Percentiles rank a stretch among this genome's conserved stretches.
These are phyloP conservation scores for Taphrina deformans DNA, from an alignment of 1,139 yeast species.

Conservation along the genomic window DNA sequence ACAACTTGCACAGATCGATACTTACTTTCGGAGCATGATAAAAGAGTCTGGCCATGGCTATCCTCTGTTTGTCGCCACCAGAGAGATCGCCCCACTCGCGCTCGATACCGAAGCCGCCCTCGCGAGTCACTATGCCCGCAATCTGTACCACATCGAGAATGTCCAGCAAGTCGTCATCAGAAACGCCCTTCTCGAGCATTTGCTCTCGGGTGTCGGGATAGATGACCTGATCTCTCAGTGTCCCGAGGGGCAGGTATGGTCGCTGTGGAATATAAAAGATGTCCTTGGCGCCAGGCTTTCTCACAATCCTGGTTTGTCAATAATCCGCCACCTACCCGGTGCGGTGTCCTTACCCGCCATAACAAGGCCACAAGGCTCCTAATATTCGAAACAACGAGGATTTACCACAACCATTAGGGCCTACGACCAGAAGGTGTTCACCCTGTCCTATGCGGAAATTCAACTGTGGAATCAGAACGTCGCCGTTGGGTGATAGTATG, in stretches of 20 bases:
- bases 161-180: constrained; percentile 63
- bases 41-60: constrained; percentile 8
- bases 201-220: constrained; percentile 75
- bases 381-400: constrained; percentile 85
- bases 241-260: constrained; percentile 75
- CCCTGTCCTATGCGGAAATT: constrained; percentile 75
- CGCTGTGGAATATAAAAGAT: constrained; percentile 91
- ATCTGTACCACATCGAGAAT: constrained; percentile 54
- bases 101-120: constrained; percentile 62
- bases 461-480: constrained; percentile 65
- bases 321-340: neutral
- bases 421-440: constrained; percentile 82
- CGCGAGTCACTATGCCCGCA: constrained; percentile 47
- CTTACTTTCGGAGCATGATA: constrained; percentile 10
- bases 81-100: constrained; percentile 88
- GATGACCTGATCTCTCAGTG: constrained; percentile 73
- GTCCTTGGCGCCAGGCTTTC: constrained; percentile 65
- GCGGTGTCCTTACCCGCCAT: constrained; percentile 35
- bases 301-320: constrained; percentile 53
- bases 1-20: no score
- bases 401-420: constrained; percentile 95
- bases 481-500: constrained; percentile 80
- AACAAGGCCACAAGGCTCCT: constrained; percentile 91
- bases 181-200: constrained; percentile 51
- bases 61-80: constrained; percentile 86